These are phyloP conservation scores for Agrostemma githago DNA, from an alignment of 148 eudicot species.

Conservation along the genomic window DNA sequence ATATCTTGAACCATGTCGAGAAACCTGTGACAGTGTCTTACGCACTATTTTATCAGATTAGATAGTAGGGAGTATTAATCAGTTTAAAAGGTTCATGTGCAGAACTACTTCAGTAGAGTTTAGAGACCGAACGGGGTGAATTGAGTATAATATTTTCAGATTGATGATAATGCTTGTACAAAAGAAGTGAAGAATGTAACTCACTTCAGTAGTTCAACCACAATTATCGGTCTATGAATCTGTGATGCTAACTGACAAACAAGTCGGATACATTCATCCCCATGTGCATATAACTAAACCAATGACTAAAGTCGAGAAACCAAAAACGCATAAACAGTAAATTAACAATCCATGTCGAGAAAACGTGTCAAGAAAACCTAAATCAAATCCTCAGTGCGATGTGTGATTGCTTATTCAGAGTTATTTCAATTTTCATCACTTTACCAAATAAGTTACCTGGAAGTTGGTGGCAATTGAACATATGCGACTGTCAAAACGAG, in stretches of 20 bases:
- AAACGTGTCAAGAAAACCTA: neutral
- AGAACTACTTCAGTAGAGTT: neutral
- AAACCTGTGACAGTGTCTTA: neutral
- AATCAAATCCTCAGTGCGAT: neutral
- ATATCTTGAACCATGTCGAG: neutral
- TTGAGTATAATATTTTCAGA: neutral
- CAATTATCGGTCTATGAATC: neutral
- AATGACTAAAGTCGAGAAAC: neutral
- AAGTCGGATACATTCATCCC: neutral
- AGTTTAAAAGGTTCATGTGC: no score
- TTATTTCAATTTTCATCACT: neutral
- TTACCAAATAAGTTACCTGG: constrained; percentile 1
- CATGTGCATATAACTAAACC: constrained; percentile 6
- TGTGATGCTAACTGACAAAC: neutral
- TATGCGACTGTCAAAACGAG: neutral
- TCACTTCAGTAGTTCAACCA: neutral
- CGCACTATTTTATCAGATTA: neutral
- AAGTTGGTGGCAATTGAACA: neutral
- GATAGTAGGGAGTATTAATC: neutral
- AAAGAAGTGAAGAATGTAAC: neutral
- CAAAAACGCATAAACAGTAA: neutral
- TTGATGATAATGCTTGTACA: neutral
- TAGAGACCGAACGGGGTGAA: neutral
- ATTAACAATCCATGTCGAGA: neutral
- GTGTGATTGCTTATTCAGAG: neutral